These are phyloP conservation scores for Middelhovenomyces tepae DNA, from an alignment of 805 yeast species.

Conservation along the genomic window DNA sequence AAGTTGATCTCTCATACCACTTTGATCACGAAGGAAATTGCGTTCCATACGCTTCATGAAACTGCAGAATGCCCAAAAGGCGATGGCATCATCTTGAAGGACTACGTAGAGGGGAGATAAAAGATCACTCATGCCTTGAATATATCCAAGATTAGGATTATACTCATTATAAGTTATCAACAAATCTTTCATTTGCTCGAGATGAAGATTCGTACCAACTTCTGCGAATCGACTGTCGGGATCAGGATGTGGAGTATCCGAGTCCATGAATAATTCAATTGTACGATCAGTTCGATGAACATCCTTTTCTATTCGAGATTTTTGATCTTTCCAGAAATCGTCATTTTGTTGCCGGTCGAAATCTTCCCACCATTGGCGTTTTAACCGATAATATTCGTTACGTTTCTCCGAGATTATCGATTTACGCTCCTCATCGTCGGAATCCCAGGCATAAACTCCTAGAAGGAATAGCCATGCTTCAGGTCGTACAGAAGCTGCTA, in stretches of 20 bases:
- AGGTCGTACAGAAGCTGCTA: slow-evolving; percentile 48
- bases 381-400: slow-evolving; percentile 48
- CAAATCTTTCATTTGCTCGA: slow-evolving; percentile 64
- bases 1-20: slow-evolving; percentile 90
- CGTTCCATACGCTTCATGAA: slow-evolving; percentile 95
- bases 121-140: slow-evolving; percentile 96
- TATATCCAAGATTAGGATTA: slow-evolving; percentile 81
- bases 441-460: slow-evolving; percentile 84
- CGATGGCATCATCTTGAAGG: slow-evolving; percentile 57
- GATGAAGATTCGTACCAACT: slow-evolving; percentile 68
- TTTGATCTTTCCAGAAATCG: slow-evolving; percentile 83
- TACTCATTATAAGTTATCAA: slow-evolving; percentile 78
- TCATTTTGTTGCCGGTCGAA: slow-evolving; percentile 47
- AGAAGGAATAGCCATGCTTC: slow-evolving; percentile 84
- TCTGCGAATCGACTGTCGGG: slow-evolving; percentile 47
- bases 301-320: slow-evolving; percentile 84
- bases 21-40: slow-evolving; percentile 82
- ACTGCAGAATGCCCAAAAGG: slow-evolving; percentile 82
- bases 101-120: slow-evolving; percentile 71
- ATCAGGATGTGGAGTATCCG: slow-evolving; percentile 33
- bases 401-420: slow-evolving; percentile 48
- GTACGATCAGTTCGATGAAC: slow-evolving; percentile 85
- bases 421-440: slow-evolving; percentile 58
- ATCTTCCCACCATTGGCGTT: slow-evolving; percentile 66
- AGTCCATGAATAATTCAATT: slow-evolving; percentile 51